Conservation (phyloP, 352 stramenopile genomes). For the Phytophthora brassicae region DNA sequence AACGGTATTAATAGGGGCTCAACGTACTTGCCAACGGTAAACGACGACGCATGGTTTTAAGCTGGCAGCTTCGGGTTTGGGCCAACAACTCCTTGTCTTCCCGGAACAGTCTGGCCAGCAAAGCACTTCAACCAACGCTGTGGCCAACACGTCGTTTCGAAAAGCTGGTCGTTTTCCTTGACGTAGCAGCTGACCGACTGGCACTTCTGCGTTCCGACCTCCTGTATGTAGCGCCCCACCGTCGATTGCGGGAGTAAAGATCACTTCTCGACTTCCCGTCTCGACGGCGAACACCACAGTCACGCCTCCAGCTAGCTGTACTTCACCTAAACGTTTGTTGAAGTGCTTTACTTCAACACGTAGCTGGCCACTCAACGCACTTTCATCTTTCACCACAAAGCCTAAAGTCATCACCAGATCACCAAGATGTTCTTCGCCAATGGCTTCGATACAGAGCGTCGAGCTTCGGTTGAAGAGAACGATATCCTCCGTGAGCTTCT, state of each 20-base stretch:
- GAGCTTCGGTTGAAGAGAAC: slow-evolving; percentile 54
- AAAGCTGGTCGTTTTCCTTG: slow-evolving; percentile 36
- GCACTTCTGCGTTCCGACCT: slow-evolving; percentile 29
- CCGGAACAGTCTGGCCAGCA: slow-evolving; percentile 27
- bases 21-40: slow-evolving; percentile 28
- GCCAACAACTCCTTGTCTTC: slow-evolving; percentile 23
- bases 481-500: slow-evolving; percentile 79
- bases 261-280: slow-evolving; percentile 49
- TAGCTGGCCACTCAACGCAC: slow-evolving; percentile 25
- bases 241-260: slow-evolving; percentile 18
- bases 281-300: slow-evolving; percentile 34
- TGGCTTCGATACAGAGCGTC: slow-evolving; percentile 63
- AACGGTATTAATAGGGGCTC: slow-evolving; percentile 40
- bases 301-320: slow-evolving; percentile 39
- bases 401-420: slow-evolving; percentile 5
- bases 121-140: slow-evolving; percentile 16
- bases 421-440: slow-evolving; percentile 76
- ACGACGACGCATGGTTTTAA: not conserved
- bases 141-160: slow-evolving; percentile 34
- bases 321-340: slow-evolving; percentile 41
- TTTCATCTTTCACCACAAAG: not conserved
- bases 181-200: slow-evolving; percentile 28
- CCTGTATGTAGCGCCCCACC: slow-evolving; percentile 19
- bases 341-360: slow-evolving; percentile 31
- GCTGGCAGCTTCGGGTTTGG: not conserved